A percentile compares a stretch with the other conserved stretches of the same genome.
Evolutionary conservation across 176 grass and related monocot species (phyloP).

Genomic region (Aechmea fasciata): DNA sequence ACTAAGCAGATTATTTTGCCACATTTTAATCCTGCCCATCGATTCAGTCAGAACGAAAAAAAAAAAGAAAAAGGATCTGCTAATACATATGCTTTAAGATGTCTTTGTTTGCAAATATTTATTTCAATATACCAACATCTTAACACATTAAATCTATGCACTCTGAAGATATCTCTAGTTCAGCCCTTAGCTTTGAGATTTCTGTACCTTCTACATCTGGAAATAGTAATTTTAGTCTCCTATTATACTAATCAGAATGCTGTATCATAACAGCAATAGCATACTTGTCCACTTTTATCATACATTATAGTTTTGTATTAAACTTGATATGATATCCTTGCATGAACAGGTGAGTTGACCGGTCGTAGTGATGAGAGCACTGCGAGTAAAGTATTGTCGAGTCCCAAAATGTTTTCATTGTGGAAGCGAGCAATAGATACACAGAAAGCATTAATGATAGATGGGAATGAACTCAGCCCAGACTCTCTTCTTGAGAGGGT

Average conservation of each 20-base stretch:
- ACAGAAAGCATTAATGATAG: slow-evolving; percentile 51
- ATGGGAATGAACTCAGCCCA: slow-evolving; percentile 46
- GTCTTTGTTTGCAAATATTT: neutral
- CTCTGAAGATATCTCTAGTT: neutral
- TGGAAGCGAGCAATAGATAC: slow-evolving; percentile 62
- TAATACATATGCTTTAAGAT: neutral
- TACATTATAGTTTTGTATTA: neutral
- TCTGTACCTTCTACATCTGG: too few species aligned
- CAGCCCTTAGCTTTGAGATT: too few species aligned
- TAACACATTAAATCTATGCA: neutral
- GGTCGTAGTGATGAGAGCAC: neutral
- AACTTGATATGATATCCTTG: neutral
- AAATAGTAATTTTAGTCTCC: too few species aligned
- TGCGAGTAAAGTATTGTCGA: slow-evolving; percentile 28
- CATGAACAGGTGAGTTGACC: slow-evolving; percentile 29
- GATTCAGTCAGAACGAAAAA: too few species aligned
- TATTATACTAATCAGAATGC: too few species aligned
- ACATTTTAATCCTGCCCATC: neutral
- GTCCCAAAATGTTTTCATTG: slow-evolving; percentile 60
- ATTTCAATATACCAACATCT: neutral
- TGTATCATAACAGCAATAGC: too few species aligned
- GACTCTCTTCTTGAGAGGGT: slow-evolving; percentile 63
- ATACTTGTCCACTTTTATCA: too few species aligned
- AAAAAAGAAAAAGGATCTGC: too few species aligned
- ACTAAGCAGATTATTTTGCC: neutral